These are phyloP conservation scores for Alternaria triticimaculans DNA, from an alignment of 2,329 filamentous ascomycete species.

Conservation along the genomic window DNA sequence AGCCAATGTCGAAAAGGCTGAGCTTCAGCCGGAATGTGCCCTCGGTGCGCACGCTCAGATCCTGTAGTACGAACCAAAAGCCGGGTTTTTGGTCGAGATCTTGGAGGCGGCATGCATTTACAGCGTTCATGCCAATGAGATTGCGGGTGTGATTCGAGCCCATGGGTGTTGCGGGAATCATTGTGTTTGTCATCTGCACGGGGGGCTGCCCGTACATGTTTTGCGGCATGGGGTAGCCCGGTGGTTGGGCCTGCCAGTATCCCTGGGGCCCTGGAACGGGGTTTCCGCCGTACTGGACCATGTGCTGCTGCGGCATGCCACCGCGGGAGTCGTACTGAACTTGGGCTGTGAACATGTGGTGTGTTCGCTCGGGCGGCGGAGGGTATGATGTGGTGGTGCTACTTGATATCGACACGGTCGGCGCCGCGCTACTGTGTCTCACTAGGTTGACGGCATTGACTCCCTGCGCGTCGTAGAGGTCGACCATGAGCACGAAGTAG, in stretches of 20 bases:
- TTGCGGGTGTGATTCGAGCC: slow-evolving; percentile 83
- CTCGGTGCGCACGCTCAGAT: slow-evolving; percentile 92
- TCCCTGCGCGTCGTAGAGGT: slow-evolving; percentile 70
- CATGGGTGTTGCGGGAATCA: slow-evolving; percentile 42
- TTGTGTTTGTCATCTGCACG: not conserved
- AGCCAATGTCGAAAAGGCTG: slow-evolving; percentile 85
- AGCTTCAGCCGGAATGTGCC: slow-evolving; percentile 81
- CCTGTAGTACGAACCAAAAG: slow-evolving; percentile 96
- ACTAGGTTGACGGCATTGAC: slow-evolving; percentile 72
- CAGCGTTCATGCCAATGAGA: slow-evolving; percentile 88
- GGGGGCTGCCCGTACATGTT: not conserved
- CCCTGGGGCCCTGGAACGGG: not conserved
- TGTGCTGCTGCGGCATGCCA: slow-evolving; percentile 21
- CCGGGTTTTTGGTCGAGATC: slow-evolving; percentile 82
- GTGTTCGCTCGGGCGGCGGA: not conserved
- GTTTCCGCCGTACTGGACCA: not conserved
- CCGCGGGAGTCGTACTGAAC: slow-evolving; percentile 51
- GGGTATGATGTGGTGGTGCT: slow-evolving; percentile 81
- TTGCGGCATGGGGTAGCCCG: not conserved
- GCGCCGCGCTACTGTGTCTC: slow-evolving; percentile 68
- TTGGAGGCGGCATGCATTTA: slow-evolving; percentile 83
- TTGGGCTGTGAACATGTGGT: not conserved
- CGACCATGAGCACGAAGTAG: slow-evolving; percentile 72
- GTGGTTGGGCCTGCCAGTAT: not conserved
- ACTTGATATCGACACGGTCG: slow-evolving; percentile 75